phyloP scores from a whole-genome alignment of 2,329 filamentous ascomycete genomes.

The Trichoderma lentiforme region DNA sequence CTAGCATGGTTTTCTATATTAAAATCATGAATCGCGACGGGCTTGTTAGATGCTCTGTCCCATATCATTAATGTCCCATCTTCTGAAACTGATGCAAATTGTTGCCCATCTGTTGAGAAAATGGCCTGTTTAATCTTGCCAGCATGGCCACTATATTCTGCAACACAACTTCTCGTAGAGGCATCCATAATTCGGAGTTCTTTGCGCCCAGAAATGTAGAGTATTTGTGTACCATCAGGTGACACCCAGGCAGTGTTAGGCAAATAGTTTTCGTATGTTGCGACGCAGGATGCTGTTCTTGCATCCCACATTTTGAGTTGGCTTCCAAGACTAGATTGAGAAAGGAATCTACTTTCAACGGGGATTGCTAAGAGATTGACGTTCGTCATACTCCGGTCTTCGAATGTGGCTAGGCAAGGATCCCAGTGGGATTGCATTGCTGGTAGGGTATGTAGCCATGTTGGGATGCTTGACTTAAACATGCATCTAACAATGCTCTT shows the following conservation, averaged over 20 bases:
- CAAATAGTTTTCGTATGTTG: not conserved
- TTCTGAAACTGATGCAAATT: not conserved
- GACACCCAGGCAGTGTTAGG: not conserved
- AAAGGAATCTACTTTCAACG: too few relatives aligned
- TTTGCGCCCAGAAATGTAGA: not conserved
- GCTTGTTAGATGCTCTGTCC: not conserved
- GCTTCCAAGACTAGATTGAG: fast-evolving
- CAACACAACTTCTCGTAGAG: not conserved
- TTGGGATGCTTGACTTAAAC: slow-evolving; percentile 18
- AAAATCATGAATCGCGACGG: not conserved
- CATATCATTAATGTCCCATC: not conserved
- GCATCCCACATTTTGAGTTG: not conserved
- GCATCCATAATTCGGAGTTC: not conserved
- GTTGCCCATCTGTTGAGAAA: not conserved
- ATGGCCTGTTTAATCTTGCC: not conserved
- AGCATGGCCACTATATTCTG: not conserved
- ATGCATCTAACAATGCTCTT: slow-evolving; percentile 20
- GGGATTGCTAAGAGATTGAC: too few relatives aligned
- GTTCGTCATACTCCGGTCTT: fast-evolving
- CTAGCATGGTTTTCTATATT: too few relatives aligned
- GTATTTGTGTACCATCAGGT: not conserved
- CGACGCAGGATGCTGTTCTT: not conserved
- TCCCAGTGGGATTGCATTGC: not conserved
- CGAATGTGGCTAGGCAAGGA: not conserved
- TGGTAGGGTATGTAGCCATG: slow-evolving; percentile 20